These are phyloP conservation scores for Waltergamsia citrina DNA, from an alignment of 2,329 filamentous ascomycete genomes.

Conservation along the genomic window DNA sequence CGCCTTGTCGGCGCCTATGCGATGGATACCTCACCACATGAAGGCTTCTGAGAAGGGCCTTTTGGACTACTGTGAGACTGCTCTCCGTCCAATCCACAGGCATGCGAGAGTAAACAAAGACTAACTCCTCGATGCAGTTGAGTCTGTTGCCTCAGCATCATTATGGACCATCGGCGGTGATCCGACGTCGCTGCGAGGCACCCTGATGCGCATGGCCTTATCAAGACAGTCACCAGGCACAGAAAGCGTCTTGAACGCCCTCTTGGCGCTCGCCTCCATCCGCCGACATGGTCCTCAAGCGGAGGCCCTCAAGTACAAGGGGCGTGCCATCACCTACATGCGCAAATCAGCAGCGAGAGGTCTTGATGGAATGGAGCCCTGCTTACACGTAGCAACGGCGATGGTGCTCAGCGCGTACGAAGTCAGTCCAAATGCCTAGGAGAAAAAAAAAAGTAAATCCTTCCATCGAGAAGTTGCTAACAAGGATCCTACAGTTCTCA, in stretches of 20 bases:
- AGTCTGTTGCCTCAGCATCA: not conserved
- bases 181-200: not conserved
- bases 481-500: not conserved
- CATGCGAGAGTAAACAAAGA: not conserved
- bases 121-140: not conserved
- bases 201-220: not conserved
- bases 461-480: not conserved
- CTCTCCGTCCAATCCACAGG: no score
- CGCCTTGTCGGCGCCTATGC: not conserved
- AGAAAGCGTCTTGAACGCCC: not conserved
- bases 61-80: not conserved
- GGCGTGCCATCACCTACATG: not conserved
- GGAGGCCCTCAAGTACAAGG: not conserved
- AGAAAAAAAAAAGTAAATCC: no score
- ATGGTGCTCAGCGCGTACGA: constrained; percentile 19
- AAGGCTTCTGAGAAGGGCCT: not conserved
- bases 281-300: not conserved
- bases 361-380: constrained; percentile 5
- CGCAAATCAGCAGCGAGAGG: not conserved
- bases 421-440: constrained; percentile 8
- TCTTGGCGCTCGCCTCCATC: not conserved
- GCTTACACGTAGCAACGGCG: constrained; percentile 16
- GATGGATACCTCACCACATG: not conserved
- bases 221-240: not conserved
- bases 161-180: not conserved